These are phyloP conservation scores for Diaporthe australafricana DNA, from an alignment of 2,329 filamentous ascomycete species.

Conservation along the genomic window DNA sequence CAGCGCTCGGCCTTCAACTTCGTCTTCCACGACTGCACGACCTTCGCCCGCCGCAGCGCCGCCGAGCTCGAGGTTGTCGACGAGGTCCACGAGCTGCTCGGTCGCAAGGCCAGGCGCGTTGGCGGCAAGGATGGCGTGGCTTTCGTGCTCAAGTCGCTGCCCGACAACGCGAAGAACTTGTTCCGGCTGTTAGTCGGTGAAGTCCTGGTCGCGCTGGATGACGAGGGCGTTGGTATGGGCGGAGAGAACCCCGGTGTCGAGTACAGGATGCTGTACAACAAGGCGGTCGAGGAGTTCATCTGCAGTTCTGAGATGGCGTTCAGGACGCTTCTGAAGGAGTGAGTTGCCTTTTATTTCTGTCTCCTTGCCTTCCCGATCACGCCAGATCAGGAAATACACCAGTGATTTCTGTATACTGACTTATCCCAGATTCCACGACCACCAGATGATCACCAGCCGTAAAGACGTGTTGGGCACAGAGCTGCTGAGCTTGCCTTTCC, in stretches of 20 bases:
- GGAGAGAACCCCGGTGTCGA: constrained; percentile 80
- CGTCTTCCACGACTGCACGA: constrained; percentile 93
- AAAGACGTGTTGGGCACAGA: constrained; percentile 90
- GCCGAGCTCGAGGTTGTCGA: constrained; percentile 87
- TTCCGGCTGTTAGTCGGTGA: constrained; percentile 89
- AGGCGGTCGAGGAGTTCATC: constrained; percentile 96
- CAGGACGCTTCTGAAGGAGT: constrained; percentile 93
- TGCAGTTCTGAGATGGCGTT: constrained; percentile 97
- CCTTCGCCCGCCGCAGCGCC: constrained; percentile 77
- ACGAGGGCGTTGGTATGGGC: constrained; percentile 60
- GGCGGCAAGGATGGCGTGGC: constrained; percentile 92
- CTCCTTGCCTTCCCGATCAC: neutral
- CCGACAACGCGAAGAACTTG: constrained; percentile 89
- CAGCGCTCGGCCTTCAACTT: constrained; percentile 87
- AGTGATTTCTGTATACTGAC: constrained; percentile 42
- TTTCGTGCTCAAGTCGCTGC: constrained; percentile 89
- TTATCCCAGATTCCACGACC: constrained; percentile 83
- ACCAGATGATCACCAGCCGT: constrained; percentile 93
- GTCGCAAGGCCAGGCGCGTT: constrained; percentile 80
- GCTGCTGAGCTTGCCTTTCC: constrained; percentile 85
- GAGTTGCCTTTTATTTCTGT: constrained; percentile 45
- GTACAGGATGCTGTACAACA: constrained; percentile 92
- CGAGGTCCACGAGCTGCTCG: constrained; percentile 88
- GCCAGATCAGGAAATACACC: neutral
- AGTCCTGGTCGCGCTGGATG: constrained; percentile 78